These are phyloP conservation scores for Monosporascus ibericus DNA, from an alignment of 2,329 filamentous ascomycete species.

Conservation along the genomic window DNA sequence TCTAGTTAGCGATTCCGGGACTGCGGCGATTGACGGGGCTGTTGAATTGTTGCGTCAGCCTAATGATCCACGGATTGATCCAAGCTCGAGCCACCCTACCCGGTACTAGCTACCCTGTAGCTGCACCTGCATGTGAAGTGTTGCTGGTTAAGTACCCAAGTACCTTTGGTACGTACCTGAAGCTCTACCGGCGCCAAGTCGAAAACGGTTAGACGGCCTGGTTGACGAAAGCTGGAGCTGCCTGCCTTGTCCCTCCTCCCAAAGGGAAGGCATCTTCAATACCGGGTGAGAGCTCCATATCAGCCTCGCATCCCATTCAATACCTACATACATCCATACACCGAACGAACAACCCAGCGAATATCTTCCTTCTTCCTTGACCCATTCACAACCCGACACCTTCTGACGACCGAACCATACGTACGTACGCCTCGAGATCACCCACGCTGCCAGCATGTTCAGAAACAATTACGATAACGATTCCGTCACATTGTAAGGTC, in stretches of 20 bases:
- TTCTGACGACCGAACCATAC: neutral
- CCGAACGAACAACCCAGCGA: neutral
- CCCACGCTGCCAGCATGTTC: conserved; percentile 65
- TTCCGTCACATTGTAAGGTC: conserved; percentile 91
- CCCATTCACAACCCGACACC: neutral
- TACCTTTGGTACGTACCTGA: neutral
- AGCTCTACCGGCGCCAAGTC: neutral
- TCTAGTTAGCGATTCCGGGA: too few relatives aligned
- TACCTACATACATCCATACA: neutral
- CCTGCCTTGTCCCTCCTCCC: conserved; percentile 1
- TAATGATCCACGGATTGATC: neutral
- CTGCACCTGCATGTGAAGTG: neutral
- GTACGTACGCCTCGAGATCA: neutral
- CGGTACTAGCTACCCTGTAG: neutral
- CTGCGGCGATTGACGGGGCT: too few relatives aligned
- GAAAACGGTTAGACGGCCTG: neutral
- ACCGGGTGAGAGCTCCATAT: neutral
- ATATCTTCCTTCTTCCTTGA: neutral
- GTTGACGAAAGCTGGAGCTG: conserved; percentile 8
- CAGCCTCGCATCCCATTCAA: neutral
- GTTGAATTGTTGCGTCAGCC: neutral
- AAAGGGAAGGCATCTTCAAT: neutral
- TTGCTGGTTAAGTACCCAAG: neutral
- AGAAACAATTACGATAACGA: conserved; percentile 99
- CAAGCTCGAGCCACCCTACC: neutral